Conservation (phyloP, 2,329 filamentous ascomycete species). For the Fusarium sp. region DNA sequence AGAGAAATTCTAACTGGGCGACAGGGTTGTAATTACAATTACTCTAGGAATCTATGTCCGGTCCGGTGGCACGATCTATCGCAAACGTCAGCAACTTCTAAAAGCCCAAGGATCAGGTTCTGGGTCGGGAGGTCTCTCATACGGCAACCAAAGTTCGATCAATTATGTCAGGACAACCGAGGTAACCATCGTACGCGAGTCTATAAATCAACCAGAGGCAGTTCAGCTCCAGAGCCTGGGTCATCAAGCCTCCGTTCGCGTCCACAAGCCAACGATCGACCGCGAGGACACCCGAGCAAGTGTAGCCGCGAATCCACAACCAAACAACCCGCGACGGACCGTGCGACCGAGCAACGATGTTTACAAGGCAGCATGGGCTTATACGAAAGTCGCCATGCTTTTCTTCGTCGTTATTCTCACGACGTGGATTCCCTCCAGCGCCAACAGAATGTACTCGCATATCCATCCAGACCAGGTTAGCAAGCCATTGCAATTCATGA, state of each 20-base stretch:
- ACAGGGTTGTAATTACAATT: neutral
- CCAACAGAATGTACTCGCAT: slow-evolving; percentile 8
- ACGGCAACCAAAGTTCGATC: neutral
- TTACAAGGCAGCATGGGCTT: slow-evolving; percentile 9
- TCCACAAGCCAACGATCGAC: neutral
- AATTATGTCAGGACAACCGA: slow-evolving; percentile 13
- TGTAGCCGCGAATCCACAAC: neutral
- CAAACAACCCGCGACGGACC: neutral
- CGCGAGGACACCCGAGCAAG: neutral
- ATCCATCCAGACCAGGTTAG: neutral
- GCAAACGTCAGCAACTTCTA: slow-evolving; percentile 8
- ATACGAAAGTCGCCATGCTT: slow-evolving; percentile 7
- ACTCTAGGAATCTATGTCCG: slow-evolving; percentile 8
- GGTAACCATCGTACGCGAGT: slow-evolving; percentile 1
- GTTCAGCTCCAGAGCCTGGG: neutral
- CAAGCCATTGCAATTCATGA: slow-evolving; percentile 15
- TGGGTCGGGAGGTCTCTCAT: neutral
- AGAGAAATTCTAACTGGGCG: fast-evolving
- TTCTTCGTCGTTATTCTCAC: neutral
- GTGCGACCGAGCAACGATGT: neutral
- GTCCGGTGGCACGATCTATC: slow-evolving; percentile 10
- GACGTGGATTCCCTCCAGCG: slow-evolving; percentile 2
- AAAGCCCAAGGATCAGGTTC: neutral
- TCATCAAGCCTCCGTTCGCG: neutral
- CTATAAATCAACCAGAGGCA: neutral